Evolutionary conservation across 2,329 filamentous ascomycete species (phyloP), one percentile per base, ranked within the genome.

Genomic region (Verticillium longisporum): DNA sequence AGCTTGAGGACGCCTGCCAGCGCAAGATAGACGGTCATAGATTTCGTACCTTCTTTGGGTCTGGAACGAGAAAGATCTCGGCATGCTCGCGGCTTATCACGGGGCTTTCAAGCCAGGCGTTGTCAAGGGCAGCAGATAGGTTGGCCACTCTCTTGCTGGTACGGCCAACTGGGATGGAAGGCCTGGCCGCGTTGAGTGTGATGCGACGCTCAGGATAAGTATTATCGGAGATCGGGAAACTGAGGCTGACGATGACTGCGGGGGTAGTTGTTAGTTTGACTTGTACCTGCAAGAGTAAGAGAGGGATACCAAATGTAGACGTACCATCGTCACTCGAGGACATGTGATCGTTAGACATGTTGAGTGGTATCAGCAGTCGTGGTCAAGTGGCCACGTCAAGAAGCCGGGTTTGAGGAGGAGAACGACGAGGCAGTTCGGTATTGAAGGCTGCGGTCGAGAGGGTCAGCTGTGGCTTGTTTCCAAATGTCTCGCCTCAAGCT

Each of bases 31-130:
- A n/a, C 6, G 18, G 15, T 37, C 2, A 11, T 53, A 10, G 18
- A 26, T 9, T 13, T 21, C 9, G 11, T 26, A 53, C 45, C 18
- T 53, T 53, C 18, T 53, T n/a, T 26, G 21, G 18, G 7, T 53
- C 70, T 10, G 77, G 66, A 57, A 82, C 74, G 4, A 81, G 75
- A 15, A 68, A 65, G 4, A 88, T 68, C 54, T 82, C 73, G 15
- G 88, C 89, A 73, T 92, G 89, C 11, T 83, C 71, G 55, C 89
- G 80, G 31, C 88, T 91, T 78, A 92, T 88, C 38, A 91, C 88
- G 0, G 88, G 84, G 61, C 84, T 88, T 65, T 90, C 83, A 62
- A 91, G 88, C 80, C 80, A 90, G 15, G 80, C 84, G 71, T 91
- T 92, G 65, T 82, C 72, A 5, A 66, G 64, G 41, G 63, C 73